phyloP scores from a whole-genome alignment of 1,284 basidiomycete species.

The Sporisorium sorghi region DNA sequence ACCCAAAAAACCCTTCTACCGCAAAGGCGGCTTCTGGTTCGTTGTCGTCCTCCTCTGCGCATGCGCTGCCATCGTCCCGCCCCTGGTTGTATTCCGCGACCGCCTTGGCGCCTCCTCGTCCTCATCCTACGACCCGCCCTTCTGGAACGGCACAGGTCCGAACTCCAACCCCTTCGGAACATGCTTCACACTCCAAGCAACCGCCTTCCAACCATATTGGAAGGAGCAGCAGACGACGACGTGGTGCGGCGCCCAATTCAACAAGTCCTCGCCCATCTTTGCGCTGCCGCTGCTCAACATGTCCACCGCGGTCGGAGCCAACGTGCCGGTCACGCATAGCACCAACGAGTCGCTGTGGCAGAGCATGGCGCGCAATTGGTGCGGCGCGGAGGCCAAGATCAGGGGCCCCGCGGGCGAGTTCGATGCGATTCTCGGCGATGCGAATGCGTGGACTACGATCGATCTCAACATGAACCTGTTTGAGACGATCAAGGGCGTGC shows the following conservation, averaged over 20 bases:
- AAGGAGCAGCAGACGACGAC: conserved; percentile 43
- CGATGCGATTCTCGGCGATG: conserved; percentile 35
- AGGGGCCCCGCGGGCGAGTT: conserved; percentile 30
- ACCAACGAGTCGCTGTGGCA: conserved; percentile 19
- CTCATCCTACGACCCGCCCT: conserved; percentile 29
- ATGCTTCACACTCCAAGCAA: conserved; percentile 43
- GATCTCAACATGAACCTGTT: conserved; percentile 43
- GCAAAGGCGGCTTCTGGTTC: conserved; percentile 29
- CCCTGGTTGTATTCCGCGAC: conserved; percentile 36
- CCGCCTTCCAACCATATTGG: conserved; percentile 49
- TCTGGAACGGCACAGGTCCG: conserved; percentile 50
- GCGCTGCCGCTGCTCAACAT: conserved; percentile 42
- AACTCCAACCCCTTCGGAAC: conserved; percentile 48
- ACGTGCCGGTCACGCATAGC: conserved; percentile 15
- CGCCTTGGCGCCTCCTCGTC: conserved; percentile 8
- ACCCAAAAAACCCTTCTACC: conserved; percentile 33
- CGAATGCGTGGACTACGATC: conserved; percentile 31
- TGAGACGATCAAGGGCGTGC: conserved; percentile 38
- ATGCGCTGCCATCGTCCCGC: conserved; percentile 36
- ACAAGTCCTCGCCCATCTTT: conserved; percentile 43
- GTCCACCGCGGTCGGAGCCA: conserved; percentile 22
- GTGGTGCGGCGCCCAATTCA: conserved; percentile 49
- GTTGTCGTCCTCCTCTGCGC: conserved; percentile 29
- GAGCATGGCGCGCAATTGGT: conserved; percentile 45
- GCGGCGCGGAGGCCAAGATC: conserved; percentile 44